These are phyloP conservation scores for Saprolegnia diclina DNA, from an alignment of 352 stramenopile species.

Conservation along the genomic window DNA sequence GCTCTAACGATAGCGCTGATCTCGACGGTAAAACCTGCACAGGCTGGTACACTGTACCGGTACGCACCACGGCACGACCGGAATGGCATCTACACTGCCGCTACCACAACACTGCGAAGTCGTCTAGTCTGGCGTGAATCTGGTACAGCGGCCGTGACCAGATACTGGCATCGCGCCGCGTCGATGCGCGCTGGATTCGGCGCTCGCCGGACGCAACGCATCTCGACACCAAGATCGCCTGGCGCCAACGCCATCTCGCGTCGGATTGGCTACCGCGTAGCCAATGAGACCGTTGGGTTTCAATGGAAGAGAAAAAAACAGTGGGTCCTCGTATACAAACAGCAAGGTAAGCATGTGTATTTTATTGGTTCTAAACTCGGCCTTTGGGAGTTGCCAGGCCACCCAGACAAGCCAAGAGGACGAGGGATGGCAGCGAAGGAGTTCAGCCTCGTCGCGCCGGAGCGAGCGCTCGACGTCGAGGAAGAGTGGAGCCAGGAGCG, in stretches of 20 bases:
- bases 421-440: background rate
- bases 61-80: too few relatives aligned
- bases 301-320: slow-evolving; percentile 18
- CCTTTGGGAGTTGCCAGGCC: background rate
- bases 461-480: slow-evolving; percentile 22
- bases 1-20: too few relatives aligned
- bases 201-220: background rate
- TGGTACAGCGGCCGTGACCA: too few relatives aligned
- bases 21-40: too few relatives aligned
- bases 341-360: background rate
- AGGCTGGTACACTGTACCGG: too few relatives aligned
- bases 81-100: too few relatives aligned
- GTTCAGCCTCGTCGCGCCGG: slow-evolving; percentile 12
- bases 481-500: slow-evolving; percentile 20
- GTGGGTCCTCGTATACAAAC: too few relatives aligned
- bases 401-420: background rate
- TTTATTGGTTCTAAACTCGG: background rate
- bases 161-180: too few relatives aligned
- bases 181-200: background rate
- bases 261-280: background rate
- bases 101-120: background rate
- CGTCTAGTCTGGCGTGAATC: background rate
- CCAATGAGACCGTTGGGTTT: slow-evolving; percentile 9
- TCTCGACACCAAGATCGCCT: slow-evolving; percentile 4
- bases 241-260: background rate